These are phyloP conservation scores for Aureobasidium sp. DNA, from an alignment of 2,329 filamentous ascomycete genomes.

Conservation along the genomic window DNA sequence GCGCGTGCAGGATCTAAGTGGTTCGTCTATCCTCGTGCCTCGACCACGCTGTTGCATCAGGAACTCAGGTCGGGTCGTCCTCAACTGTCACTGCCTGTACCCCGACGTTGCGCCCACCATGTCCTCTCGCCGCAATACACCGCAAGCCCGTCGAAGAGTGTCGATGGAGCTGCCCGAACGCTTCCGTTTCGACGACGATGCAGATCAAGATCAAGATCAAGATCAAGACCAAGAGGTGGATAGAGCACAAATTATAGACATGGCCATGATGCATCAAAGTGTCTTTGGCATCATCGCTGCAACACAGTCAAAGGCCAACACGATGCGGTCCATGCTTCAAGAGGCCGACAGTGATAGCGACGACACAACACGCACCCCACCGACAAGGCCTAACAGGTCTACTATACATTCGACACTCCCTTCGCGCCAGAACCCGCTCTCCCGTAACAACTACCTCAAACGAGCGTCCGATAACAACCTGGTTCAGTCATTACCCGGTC, in stretches of 20 bases:
- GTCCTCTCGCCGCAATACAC: neutral
- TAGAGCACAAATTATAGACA: conserved; percentile 43
- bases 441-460: conserved; percentile 44
- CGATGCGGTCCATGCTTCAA: conserved; percentile 73
- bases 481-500: conserved; percentile 57
- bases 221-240: conserved; percentile 50
- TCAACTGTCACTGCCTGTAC: neutral
- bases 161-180: conserved; percentile 22
- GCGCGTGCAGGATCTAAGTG: conserved; percentile 1
- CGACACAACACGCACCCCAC: conserved; percentile 7
- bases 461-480: conserved; percentile 60
- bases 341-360: conserved; percentile 67
- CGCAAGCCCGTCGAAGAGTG: conserved; percentile 6
- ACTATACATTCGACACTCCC: neutral
- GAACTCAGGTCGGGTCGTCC: neutral
- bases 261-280: conserved; percentile 80
- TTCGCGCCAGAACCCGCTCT: conserved; percentile 9
- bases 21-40: conserved; percentile 7
- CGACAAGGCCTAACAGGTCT: neutral
- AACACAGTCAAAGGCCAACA: conserved; percentile 74
- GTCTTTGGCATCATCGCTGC: conserved; percentile 90
- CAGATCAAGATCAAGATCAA: conserved; percentile 21
- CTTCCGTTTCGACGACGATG: conserved; percentile 24
- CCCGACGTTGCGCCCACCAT: neutral
- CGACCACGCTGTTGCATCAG: conserved; percentile 12